A percentile compares a stretch with the other conserved stretches of the same genome.
Evolutionary conservation across 2,329 filamentous ascomycete species (phyloP).

Genomic region (Fusarium succisae): DNA sequence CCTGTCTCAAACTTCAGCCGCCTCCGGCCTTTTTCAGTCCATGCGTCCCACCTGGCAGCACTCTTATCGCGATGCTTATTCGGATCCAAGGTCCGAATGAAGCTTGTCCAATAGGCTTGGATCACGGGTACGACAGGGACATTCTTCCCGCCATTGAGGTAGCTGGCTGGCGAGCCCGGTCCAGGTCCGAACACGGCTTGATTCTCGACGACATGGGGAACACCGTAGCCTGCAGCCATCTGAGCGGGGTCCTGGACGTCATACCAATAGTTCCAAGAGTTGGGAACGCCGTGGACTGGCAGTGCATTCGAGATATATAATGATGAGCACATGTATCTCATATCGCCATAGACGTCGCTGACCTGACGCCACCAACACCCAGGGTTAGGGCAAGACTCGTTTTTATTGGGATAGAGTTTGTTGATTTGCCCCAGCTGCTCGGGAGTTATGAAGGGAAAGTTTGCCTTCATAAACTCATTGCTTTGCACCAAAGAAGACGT

Average conservation of each 20-base stretch:
- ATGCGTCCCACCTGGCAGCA: conserved; percentile 54
- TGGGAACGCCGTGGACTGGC: conserved; percentile 44
- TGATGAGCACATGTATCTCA: conserved; percentile 50
- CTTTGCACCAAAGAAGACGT: conserved; percentile 47
- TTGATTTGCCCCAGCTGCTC: conserved; percentile 46
- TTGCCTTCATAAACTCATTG: conserved; percentile 47
- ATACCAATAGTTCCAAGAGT: conserved; percentile 75
- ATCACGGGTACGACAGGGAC: conserved; percentile 66
- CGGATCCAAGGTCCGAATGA: conserved; percentile 73
- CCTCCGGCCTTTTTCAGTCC: conserved; percentile 42
- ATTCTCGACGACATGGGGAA: conserved; percentile 73
- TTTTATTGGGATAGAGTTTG: conserved; percentile 49
- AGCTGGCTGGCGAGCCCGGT: conserved; percentile 66
- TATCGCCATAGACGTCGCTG: conserved; percentile 49
- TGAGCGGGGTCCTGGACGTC: conserved; percentile 69
- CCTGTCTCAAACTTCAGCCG: conserved; percentile 54
- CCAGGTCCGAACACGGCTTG: conserved; percentile 73
- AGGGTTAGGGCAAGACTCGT: conserved; percentile 44
- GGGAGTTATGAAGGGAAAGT: conserved; percentile 48
- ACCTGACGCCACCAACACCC: conserved; percentile 52
- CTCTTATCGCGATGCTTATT: conserved; percentile 56
- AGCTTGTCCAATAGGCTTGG: conserved; percentile 79
- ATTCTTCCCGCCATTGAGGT: conserved; percentile 62
- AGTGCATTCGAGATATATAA: conserved; percentile 46
- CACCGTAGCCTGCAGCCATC: conserved; percentile 65